Base-by-base conservation (phyloP, 129 eudicot species). In the Pittosporum tobira region DNA sequence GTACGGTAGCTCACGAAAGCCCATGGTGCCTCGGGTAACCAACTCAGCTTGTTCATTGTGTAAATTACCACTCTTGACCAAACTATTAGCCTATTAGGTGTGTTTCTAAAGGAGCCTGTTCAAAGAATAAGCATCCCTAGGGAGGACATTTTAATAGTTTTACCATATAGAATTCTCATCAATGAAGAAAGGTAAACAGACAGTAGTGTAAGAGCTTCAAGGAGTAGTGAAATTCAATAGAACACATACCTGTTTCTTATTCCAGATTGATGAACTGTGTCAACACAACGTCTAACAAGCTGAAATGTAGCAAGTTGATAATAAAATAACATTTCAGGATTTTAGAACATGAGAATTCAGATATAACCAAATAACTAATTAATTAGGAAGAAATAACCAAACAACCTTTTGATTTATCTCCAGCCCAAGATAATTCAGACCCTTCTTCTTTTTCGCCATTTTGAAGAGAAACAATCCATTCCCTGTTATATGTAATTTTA, bases 211-310 rank as follows among this genome's bases (percentile, higher is more conserved):
- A 34, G 21, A 28, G 57, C 28, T 22, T 34, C 43, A 26, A 29
- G 36, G 8, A 61, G 57, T 27, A 1, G 6, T 51, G 34, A 42
- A 22, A 3, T 19, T 23, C 57, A 62, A 31, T 44, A 48, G 42
- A 62, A 59, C 3, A 28, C 71, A 51, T 84, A 88, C 97, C 74
- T 70, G 20, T 84, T 88, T 59, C 64, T 64, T 36, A 74, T 49
- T 46, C 71, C 81, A 42, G 73, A 69, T 59, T 72, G 80, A 46
- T 62, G 62, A 67, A 79, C 51, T 24, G 75, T 23, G 31, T 67
- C 88, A 27, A 77, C 47, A 66, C 96, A 88, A 18, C 91, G 88
- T 48, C 54, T 71, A 25, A 88, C 96, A 22, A 88, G 88, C 96
- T 88, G 83, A 64, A 84, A 59, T 49, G 59, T 29, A 56, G 23